A percentile compares a stretch with the other conserved stretches of the same genome.
phyloP scores from a whole-genome alignment of 257 asterid species.

The Buddleja alternifolia region DNA sequence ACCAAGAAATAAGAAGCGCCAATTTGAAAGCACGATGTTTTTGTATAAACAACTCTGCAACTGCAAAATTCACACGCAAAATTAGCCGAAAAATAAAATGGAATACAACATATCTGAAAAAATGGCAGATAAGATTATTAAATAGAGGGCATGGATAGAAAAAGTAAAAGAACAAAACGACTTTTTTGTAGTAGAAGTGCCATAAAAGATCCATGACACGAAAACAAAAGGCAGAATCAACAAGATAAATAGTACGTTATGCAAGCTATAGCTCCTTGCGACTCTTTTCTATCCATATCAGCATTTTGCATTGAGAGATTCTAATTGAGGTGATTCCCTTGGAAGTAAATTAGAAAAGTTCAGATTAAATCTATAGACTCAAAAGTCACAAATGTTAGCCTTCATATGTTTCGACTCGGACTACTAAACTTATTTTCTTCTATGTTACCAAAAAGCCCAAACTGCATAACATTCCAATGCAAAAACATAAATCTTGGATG shows the following conservation, averaged over 20 bases:
- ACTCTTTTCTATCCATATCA: too few species aligned
- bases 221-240: too few species aligned
- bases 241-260: too few species aligned
- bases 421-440: constrained; percentile 6
- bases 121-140: not conserved
- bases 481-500: constrained; percentile 1
- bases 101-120: constrained; percentile 16
- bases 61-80: constrained; percentile 24
- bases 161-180: too few species aligned
- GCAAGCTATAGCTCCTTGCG: too few species aligned
- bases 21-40: too few species aligned
- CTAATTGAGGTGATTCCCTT: too few species aligned
- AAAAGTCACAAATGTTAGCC: not conserved
- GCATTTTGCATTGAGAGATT: too few species aligned
- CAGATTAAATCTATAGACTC: constrained; percentile 9
- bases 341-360: not conserved
- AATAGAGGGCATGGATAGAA: too few species aligned
- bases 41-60: constrained; percentile 20
- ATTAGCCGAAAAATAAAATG: constrained; percentile 25
- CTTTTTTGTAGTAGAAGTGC: too few species aligned
- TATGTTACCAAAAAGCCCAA: constrained; percentile 24
- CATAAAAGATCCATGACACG: too few species aligned
- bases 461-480: constrained; percentile 12
- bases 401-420: not conserved
- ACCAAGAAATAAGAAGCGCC: constrained; percentile 3